Evolutionary conservation across 2,329 filamentous ascomycete species (phyloP).

Genomic region (Fusarium phyllophilum): DNA sequence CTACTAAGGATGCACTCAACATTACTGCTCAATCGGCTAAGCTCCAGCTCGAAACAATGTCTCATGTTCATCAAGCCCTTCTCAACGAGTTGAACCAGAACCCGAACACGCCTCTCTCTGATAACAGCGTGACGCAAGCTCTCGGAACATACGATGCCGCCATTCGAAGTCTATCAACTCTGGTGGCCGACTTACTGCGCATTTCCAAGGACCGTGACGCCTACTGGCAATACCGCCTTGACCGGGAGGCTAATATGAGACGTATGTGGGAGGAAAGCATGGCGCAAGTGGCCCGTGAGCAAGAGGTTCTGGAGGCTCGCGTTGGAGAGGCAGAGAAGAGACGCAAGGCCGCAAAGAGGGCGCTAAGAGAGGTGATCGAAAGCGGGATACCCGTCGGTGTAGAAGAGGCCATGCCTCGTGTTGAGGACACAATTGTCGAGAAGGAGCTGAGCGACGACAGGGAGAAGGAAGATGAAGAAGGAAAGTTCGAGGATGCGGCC

Average conservation of each 20-base stretch:
- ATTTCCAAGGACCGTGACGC: conserved; percentile 95
- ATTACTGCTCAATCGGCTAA: conserved; percentile 97
- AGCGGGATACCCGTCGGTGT: conserved; percentile 51
- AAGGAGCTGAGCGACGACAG: conserved; percentile 44
- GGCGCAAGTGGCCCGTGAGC: conserved; percentile 94
- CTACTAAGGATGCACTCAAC: conserved; percentile 92
- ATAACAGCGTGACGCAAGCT: conserved; percentile 80
- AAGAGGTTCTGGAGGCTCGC: conserved; percentile 87
- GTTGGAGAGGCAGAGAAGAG: conserved; percentile 93
- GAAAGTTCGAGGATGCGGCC: conserved; percentile 39
- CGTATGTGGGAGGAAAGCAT: conserved; percentile 99
- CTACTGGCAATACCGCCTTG: conserved; percentile 95
- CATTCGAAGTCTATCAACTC: conserved; percentile 84
- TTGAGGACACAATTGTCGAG: conserved; percentile 45
- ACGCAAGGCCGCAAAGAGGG: conserved; percentile 87
- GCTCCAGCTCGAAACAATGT: conserved; percentile 89
- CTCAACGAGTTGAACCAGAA: conserved; percentile 73
- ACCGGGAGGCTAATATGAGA: conserved; percentile 89
- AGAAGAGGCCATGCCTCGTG: conserved; percentile 43
- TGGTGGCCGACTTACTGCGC: conserved; percentile 87
- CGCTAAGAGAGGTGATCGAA: conserved; percentile 85
- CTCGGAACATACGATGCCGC: conserved; percentile 88
- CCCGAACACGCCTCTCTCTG: conserved; percentile 77
- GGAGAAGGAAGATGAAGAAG: conserved; percentile 34
- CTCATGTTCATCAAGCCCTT: conserved; percentile 85